Evolutionary conservation across 2,329 filamentous ascomycete species (phyloP), one percentile per base, ranked within the genome.

Genomic region (Paecilomyces dactylethromorphus): DNA sequence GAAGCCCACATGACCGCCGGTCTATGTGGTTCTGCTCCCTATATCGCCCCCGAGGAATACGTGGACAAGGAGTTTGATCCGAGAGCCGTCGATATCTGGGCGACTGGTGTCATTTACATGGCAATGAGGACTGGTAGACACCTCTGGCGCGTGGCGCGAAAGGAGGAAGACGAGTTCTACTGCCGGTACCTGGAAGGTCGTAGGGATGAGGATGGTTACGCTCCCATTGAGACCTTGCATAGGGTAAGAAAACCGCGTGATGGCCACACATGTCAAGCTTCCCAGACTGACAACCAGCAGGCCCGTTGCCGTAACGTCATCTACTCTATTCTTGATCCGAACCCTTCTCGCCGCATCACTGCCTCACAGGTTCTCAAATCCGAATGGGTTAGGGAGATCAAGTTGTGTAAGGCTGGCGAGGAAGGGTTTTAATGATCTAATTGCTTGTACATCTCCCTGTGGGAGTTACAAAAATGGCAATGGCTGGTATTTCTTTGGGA

Each of bases 51-150:
- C 0, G 94, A 99, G 73, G 94, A 99, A 74, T 99, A 99, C 69
- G 85, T 87, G 1, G 92, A 96, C 71, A 92, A 88, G 73, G 94
- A 99, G 72, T 99, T 99, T 65, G 94, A 99, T 70, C 94, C 94
- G 31, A 85, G 94, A 59, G 93, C 94, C n/a, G 93, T 99, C 54
- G 94, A 99, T 69, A 89, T 97, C 13, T 99, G 94, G 94, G 94
- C 94, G 24, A 96, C 92, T 61, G 94, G 94, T 71, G 94, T 99
- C 56, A 99, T 99, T 60, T 99, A 99, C 79, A 99, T 99, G 94
- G 94, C 94, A 13, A 99, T 99, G 94, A 85, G 94, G 59, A 97
- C 93, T 1, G 94, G 94, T 5, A 85, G 94, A 56, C 94, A 99
- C 75, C 81, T 99, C 8, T 99, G 94, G 94, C 89, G 92, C 57